phyloP scores from a whole-genome alignment of 2,329 filamentous ascomycete genomes.

The Colletotrichum tropicicola region DNA sequence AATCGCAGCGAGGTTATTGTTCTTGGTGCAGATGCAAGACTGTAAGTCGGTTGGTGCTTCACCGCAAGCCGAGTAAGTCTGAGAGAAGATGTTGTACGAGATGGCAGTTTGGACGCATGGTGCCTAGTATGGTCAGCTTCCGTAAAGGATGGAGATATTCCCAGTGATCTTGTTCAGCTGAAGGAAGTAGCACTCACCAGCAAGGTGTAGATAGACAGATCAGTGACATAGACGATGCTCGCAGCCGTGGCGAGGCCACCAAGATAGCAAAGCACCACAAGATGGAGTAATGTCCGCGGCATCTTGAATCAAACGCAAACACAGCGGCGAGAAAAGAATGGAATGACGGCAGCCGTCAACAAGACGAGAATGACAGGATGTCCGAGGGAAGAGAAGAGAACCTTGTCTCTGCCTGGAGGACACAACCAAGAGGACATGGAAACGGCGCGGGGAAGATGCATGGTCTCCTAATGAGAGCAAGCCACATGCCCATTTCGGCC shows the following conservation, averaged over 20 bases:
- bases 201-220: slow-evolving; percentile 50
- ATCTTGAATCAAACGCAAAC: neutral
- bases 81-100: slow-evolving; percentile 50
- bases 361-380: neutral
- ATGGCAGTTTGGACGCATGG: slow-evolving; percentile 59
- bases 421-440: neutral
- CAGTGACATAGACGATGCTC: slow-evolving; percentile 53
- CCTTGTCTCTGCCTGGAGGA: neutral
- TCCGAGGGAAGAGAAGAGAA: neutral
- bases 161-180: neutral
- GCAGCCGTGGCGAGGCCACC: neutral
- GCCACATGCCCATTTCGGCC: neutral
- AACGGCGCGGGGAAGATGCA: neutral
- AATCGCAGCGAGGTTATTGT: slow-evolving; percentile 49
- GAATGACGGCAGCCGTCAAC: neutral
- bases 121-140: slow-evolving; percentile 45
- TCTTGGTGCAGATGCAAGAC: slow-evolving; percentile 62
- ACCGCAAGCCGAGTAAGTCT: slow-evolving; percentile 54
- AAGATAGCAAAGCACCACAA: neutral
- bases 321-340: neutral
- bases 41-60: slow-evolving; percentile 54
- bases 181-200: slow-evolving; percentile 42
- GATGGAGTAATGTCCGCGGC: neutral
- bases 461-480: neutral
- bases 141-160: neutral